A percentile compares a stretch with the other conserved stretches of the same genome.
phyloP scores from a whole-genome alignment of 2,329 filamentous ascomycete species.

The Talaromyces albobiverticillius region DNA sequence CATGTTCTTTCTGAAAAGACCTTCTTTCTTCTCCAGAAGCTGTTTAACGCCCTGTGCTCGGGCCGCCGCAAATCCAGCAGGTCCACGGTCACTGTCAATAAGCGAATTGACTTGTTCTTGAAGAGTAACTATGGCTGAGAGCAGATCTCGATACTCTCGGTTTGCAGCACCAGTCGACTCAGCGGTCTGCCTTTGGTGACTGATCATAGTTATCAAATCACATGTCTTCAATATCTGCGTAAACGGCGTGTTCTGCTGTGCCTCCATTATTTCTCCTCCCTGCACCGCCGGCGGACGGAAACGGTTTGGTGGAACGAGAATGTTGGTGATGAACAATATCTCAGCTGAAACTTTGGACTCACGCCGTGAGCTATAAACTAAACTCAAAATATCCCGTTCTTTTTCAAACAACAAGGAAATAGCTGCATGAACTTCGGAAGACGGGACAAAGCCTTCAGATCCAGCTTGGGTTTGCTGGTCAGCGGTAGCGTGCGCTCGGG shows the following conservation, averaged over 20 bases:
- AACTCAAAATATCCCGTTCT: constrained; percentile 75
- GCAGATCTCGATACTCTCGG: constrained; percentile 70
- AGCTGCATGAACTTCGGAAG: constrained; percentile 77
- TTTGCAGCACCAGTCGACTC: constrained; percentile 45
- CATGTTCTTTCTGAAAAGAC: constrained; percentile 98
- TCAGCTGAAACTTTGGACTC: constrained; percentile 68
- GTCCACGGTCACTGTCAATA: constrained; percentile 85
- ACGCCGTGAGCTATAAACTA: constrained; percentile 80
- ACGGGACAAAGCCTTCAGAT: constrained; percentile 63
- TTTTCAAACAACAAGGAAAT: constrained; percentile 78
- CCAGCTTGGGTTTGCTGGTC: constrained; percentile 31
- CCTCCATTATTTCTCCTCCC: constrained; percentile 79
- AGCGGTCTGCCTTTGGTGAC: constrained; percentile 61
- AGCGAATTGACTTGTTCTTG: constrained; percentile 91
- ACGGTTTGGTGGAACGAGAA: constrained; percentile 88
- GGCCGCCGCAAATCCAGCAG: constrained; percentile 74
- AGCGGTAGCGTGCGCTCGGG: constrained; percentile 45
- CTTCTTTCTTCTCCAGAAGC: constrained; percentile 96
- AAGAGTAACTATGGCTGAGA: constrained; percentile 76
- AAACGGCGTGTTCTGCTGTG: constrained; percentile 83
- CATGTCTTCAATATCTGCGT: constrained; percentile 77
- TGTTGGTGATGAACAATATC: constrained; percentile 88
- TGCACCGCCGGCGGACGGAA: constrained; percentile 85
- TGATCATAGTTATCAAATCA: constrained; percentile 69
- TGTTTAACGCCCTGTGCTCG: constrained; percentile 95